phyloP scores from a whole-genome alignment of 495 filamentous ascomycete species.

The Mytilinidion resinicola region DNA sequence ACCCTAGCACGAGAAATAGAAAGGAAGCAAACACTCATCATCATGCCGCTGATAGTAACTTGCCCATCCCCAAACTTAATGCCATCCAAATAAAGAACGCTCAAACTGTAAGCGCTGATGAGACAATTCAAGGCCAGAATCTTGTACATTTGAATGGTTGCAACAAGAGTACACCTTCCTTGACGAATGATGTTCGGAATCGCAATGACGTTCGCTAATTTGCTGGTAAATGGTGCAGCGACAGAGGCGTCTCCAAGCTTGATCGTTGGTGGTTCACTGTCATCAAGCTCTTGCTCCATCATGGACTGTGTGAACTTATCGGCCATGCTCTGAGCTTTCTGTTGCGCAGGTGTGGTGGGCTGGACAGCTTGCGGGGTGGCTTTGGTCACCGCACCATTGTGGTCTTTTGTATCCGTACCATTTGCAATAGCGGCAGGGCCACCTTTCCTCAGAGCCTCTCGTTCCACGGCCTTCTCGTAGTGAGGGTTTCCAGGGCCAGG shows the following conservation, averaged over 20 bases:
- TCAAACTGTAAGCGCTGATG: slow-evolving; percentile 95
- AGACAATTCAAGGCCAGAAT: slow-evolving; percentile 97
- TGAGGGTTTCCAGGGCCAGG: slow-evolving; percentile 90
- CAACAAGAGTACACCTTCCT: slow-evolving; percentile 92
- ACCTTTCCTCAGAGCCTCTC: slow-evolving; percentile 70
- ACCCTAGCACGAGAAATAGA: slow-evolving; percentile 91
- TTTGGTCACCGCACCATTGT: slow-evolving; percentile 3
- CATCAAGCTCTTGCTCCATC: slow-evolving; percentile 85
- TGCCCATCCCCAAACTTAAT: slow-evolving; percentile 99
- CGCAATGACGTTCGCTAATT: slow-evolving; percentile 92
- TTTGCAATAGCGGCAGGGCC: slow-evolving; percentile 40
- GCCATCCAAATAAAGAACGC: slow-evolving; percentile 92
- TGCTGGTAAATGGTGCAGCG: slow-evolving; percentile 95
- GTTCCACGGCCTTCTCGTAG: slow-evolving; percentile 84
- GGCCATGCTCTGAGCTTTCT: slow-evolving; percentile 68
- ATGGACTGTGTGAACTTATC: slow-evolving; percentile 82
- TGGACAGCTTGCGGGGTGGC: slow-evolving; percentile 32
- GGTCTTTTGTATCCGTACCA: slow-evolving; percentile 30
- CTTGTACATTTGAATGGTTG: slow-evolving; percentile 99
- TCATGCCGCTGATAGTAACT: slow-evolving; percentile 97
- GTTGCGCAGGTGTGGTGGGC: slow-evolving; percentile 51
- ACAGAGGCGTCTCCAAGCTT: slow-evolving; percentile 97
- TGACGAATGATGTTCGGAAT: slow-evolving; percentile 98
- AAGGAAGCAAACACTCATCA: slow-evolving; percentile 99
- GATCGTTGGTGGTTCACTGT: slow-evolving; percentile 83